Conservation (phyloP, 2,329 filamentous ascomycete genomes). For the Clarireedia hainanense region DNA sequence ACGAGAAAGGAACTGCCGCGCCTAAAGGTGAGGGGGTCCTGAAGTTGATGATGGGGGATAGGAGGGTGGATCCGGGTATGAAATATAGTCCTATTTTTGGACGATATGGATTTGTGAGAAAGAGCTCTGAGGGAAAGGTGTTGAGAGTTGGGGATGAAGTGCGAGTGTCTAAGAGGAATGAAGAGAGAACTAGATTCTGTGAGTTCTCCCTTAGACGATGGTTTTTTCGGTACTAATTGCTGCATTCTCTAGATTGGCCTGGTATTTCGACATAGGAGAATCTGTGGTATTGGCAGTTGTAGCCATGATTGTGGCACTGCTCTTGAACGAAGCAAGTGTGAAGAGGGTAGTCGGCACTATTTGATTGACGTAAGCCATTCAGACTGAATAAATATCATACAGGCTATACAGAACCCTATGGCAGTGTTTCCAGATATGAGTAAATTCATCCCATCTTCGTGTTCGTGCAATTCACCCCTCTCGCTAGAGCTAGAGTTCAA, state of each 20-base stretch:
- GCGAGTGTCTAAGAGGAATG: conserved; percentile 34
- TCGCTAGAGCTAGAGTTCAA: no score
- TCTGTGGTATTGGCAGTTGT: background rate
- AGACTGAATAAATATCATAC: no score
- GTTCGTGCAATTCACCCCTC: no score
- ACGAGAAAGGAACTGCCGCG: conserved; percentile 51
- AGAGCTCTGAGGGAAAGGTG: conserved; percentile 24
- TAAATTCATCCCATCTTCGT: no score
- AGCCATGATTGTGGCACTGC: background rate
- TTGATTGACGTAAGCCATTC: no score
- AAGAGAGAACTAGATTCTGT: conserved; percentile 40
- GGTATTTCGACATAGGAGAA: conserved; percentile 19
- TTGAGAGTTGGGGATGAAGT: conserved; percentile 42
- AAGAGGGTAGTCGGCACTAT: background rate
- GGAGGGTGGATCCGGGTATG: conserved; percentile 60
- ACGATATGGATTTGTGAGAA: conserved; percentile 56
- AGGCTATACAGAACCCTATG: no score
- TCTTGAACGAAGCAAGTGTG: background rate
- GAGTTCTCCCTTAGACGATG: conserved; percentile 20
- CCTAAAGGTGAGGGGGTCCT: conserved; percentile 54
- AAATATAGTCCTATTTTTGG: conserved; percentile 68
- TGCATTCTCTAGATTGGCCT: conserved; percentile 24
- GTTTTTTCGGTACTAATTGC: background rate
- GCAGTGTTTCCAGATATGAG: no score
- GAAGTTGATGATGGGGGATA: conserved; percentile 62